phyloP scores from a whole-genome alignment of 768 basidiomycete genomes.

The Russula dissimulans region DNA sequence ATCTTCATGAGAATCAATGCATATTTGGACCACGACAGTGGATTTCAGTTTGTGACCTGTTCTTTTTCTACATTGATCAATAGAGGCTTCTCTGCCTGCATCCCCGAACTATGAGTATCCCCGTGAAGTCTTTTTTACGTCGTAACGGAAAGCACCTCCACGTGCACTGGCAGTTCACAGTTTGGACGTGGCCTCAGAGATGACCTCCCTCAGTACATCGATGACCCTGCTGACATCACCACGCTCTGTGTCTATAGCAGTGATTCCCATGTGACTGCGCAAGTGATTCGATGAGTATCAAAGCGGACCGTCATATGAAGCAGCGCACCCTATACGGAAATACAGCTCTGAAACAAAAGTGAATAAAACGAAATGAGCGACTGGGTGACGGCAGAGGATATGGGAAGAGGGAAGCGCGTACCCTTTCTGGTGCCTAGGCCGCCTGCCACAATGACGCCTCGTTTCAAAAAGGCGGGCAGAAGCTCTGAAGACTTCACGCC shows the following conservation, averaged over 20 bases:
- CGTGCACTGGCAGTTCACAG: neutral
- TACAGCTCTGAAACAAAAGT: slow-evolving; percentile 51
- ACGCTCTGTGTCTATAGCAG: slow-evolving; percentile 60
- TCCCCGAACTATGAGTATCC: too few relatives aligned
- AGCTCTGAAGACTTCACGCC: slow-evolving; percentile 72
- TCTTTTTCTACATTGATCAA: neutral
- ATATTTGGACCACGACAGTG: too few relatives aligned
- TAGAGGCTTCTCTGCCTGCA: too few relatives aligned
- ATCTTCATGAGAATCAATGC: too few relatives aligned
- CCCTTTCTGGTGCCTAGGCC: slow-evolving; percentile 40
- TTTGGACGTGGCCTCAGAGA: slow-evolving; percentile 32
- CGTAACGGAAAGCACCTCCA: too few relatives aligned
- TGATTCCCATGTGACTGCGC: slow-evolving; percentile 79
- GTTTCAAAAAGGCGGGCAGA: slow-evolving; percentile 60
- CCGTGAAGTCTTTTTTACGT: neutral
- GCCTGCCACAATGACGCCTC: slow-evolving; percentile 74
- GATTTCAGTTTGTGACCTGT: neutral
- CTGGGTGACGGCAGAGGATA: neutral
- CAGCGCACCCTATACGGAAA: slow-evolving; percentile 71
- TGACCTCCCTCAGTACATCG: slow-evolving; percentile 48
- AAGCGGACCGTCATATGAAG: neutral
- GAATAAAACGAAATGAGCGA: slow-evolving; percentile 4
- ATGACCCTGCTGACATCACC: slow-evolving; percentile 73
- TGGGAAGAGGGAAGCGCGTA: neutral
- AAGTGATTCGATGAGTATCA: neutral